phyloP scores from a whole-genome alignment of 345 rosid genomes.

The Chamaenerion angustifolium region DNA sequence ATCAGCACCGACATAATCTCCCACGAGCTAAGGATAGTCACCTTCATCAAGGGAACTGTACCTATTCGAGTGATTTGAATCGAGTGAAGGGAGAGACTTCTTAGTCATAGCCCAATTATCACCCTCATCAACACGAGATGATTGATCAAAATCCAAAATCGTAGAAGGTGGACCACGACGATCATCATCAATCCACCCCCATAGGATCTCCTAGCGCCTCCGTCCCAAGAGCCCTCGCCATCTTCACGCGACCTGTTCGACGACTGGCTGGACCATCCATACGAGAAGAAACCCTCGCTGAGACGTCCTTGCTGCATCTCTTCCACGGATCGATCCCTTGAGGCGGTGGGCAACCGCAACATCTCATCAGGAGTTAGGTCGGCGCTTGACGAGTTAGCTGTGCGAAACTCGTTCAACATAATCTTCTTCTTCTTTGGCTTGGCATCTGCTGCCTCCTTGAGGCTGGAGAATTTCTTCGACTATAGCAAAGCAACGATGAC shows the following conservation, averaged over 20 bases:
- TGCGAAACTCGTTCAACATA: conserved; percentile 32
- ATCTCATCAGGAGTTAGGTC: conserved; percentile 67
- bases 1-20: no score
- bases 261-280: conserved; percentile 32
- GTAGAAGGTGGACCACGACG: conserved; percentile 42
- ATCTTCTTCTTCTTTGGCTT: conserved; percentile 82
- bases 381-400: conserved; percentile 12
- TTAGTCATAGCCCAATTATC: conserved; percentile 82
- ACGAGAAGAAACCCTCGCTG: conserved; percentile 70
- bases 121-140: conserved; percentile 78
- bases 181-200: conserved; percentile 71
- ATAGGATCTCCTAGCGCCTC: conserved; percentile 28
- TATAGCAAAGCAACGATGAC: conserved; percentile 21
- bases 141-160: conserved; percentile 69
- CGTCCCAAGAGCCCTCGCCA: conserved; percentile 38
- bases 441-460: conserved; percentile 47
- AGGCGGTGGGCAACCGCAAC: conserved; percentile 74
- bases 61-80: conserved; percentile 45
- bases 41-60: conserved; percentile 34
- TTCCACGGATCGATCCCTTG: conserved; percentile 73
- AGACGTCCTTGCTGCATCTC: conserved; percentile 74
- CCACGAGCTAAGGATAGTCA: no score
- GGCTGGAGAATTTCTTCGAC: conserved; percentile 62
- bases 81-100: conserved; percentile 38
- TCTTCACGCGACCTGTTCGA: conserved; percentile 18